Evolutionary conservation across 345 rosid species (phyloP).

Genomic region (Eucalyptus camaldulensis): DNA sequence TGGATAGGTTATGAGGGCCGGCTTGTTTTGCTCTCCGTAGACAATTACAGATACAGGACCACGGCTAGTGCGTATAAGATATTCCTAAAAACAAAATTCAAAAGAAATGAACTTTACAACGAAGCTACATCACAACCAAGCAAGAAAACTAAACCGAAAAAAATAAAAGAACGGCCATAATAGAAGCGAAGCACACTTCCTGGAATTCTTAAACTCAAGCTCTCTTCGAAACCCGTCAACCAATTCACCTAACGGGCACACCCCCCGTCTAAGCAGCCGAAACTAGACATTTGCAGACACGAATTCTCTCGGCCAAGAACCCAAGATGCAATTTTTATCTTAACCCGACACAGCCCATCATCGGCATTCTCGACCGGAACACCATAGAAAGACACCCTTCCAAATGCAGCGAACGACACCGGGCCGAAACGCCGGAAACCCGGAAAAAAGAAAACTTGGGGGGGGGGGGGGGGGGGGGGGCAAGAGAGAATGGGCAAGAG

Average conservation of each 20-base stretch:
- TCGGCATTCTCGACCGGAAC: neutral
- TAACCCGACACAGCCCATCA: neutral
- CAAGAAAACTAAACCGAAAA: neutral
- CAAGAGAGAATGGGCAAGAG: neutral
- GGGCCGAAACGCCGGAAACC: neutral
- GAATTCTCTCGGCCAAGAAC: neutral
- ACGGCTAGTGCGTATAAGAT: conserved; percentile 52
- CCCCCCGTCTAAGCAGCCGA: neutral
- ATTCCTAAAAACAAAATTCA: conserved; percentile 37
- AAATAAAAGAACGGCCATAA: neutral
- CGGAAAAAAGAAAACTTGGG: neutral
- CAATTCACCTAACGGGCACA: neutral
- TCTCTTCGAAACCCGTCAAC: neutral
- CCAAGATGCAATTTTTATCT: neutral
- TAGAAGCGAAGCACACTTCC: neutral
- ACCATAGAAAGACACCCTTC: neutral
- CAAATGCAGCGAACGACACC: neutral
- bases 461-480: neutral
- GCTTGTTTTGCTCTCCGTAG: conserved; percentile 77
- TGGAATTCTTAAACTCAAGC: neutral
- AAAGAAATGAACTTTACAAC: neutral
- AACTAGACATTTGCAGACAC: neutral
- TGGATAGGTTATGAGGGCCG: conserved; percentile 81
- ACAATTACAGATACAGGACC: conserved; percentile 85
- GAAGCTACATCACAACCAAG: neutral